Evolutionary conservation across 441 rosid genomes (phyloP).

Genomic region (Eutrema salsugineum): DNA sequence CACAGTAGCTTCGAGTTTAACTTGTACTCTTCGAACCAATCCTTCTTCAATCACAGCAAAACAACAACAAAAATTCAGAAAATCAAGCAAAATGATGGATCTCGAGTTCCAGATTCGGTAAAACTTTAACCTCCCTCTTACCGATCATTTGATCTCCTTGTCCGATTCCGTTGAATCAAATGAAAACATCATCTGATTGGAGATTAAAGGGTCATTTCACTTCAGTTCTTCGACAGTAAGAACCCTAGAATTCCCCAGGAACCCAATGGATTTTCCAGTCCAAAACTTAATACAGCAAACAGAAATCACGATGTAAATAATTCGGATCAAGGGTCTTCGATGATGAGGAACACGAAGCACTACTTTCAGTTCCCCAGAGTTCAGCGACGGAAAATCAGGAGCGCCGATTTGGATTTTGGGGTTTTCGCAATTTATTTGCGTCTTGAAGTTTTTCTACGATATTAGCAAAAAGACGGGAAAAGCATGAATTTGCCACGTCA

Average conservation of each 20-base stretch:
- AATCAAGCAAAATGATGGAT: constrained; percentile 20
- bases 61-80: no score
- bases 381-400: background rate
- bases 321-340: constrained; percentile 10
- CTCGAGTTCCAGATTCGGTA: constrained; percentile 29
- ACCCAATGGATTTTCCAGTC: background rate
- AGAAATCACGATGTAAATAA: background rate
- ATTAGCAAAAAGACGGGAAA: background rate
- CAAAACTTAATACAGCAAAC: background rate
- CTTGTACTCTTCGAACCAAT: background rate
- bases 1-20: background rate
- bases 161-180: constrained; percentile 3
- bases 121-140: constrained; percentile 28
- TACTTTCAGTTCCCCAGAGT: background rate
- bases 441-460: background rate
- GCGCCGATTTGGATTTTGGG: constrained; percentile 12
- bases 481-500: constrained; percentile 20
- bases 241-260: constrained; percentile 22
- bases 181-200: background rate
- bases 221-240: constrained; percentile 18
- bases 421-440: background rate
- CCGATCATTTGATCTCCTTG: background rate
- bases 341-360: background rate
- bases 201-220: constrained; percentile 2
- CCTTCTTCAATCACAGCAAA: constrained; percentile 5